Conservation (phyloP, 108 stramenopile genomes). For the Skeletonema potamos region DNA sequence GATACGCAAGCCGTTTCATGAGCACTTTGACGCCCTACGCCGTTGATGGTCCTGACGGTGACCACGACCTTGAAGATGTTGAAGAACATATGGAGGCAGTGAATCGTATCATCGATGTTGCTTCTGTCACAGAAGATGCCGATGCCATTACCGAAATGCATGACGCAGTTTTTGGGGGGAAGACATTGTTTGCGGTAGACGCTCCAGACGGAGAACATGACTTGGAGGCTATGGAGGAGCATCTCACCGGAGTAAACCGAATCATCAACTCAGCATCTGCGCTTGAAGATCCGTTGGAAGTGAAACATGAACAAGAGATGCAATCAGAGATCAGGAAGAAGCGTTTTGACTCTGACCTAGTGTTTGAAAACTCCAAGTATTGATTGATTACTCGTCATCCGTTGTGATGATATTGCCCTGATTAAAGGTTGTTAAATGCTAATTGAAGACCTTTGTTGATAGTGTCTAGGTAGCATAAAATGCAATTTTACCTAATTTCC, state of each 20-base stretch:
- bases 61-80: conserved; percentile 15
- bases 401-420: neutral
- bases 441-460: too few relatives aligned
- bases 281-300: conserved; percentile 27
- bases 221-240: conserved; percentile 42
- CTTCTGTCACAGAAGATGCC: conserved; percentile 6
- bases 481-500: too few relatives aligned
- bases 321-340: neutral
- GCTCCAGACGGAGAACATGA: conserved; percentile 46
- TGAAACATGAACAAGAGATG: conserved; percentile 16
- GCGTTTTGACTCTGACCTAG: neutral
- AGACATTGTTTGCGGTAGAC: conserved; percentile 34
- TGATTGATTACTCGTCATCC: too few relatives aligned
- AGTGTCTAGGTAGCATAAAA: too few relatives aligned
- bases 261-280: conserved; percentile 26
- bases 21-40: conserved; percentile 3
- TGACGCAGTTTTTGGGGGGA: conserved; percentile 27
- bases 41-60: conserved; percentile 10
- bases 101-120: neutral
- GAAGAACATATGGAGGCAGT: conserved; percentile 1
- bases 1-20: conserved; percentile 1
- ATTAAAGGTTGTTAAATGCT: too few relatives aligned
- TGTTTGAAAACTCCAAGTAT: neutral
- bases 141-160: conserved; percentile 26
- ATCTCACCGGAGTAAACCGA: conserved; percentile 13